Conservation (phyloP, 2,329 filamentous ascomycete genomes). For the Pyricularia grisea region DNA sequence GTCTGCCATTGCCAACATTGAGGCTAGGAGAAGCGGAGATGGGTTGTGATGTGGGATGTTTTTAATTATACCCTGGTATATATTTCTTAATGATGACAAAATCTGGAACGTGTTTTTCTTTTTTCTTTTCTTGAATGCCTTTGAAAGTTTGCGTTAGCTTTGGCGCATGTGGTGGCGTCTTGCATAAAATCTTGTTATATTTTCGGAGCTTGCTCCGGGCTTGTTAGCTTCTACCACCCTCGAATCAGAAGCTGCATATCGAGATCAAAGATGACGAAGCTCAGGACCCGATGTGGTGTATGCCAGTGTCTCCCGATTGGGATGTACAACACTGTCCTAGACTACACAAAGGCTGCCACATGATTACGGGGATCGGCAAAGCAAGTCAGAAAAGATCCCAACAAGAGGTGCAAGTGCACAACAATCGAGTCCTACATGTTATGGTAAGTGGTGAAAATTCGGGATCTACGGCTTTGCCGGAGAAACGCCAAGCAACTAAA, state of each 20-base stretch:
- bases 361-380: background rate
- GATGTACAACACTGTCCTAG: background rate
- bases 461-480: no score
- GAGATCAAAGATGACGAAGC: background rate
- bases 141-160: background rate
- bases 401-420: background rate
- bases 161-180: background rate
- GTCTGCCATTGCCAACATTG: constrained; percentile 72
- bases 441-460: no score
- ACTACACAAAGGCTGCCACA: background rate
- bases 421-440: no score
- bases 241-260: background rate
- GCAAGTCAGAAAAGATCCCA: background rate
- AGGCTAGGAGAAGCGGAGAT: constrained; percentile 34
- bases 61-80: background rate
- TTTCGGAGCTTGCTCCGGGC: background rate
- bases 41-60: background rate
- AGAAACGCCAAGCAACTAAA: background rate
- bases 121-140: no score
- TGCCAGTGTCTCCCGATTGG: background rate
- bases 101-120: background rate
- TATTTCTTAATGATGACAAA: background rate
- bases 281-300: no score
- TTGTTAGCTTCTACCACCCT: background rate
- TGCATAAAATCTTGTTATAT: background rate